phyloP scores from a whole-genome alignment of 805 yeast species.

The Kodamaea fukazawae region DNA sequence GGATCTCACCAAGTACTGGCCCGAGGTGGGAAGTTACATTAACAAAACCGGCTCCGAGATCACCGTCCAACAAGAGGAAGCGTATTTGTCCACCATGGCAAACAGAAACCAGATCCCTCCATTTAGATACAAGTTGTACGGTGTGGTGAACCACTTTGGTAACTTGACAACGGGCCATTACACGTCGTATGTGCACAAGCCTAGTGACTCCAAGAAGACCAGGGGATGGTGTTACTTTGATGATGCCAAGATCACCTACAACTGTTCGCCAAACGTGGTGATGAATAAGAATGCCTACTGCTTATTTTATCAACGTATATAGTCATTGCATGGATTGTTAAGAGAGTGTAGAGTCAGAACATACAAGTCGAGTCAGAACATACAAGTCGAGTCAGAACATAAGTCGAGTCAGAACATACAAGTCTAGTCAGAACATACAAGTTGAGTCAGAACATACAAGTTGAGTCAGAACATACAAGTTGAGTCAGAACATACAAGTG shows the following conservation, averaged over 20 bases:
- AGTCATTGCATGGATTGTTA: too few species aligned
- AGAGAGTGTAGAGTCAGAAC: too few species aligned
- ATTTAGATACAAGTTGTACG: conserved; percentile 71
- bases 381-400: too few species aligned
- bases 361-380: too few species aligned
- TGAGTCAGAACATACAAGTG: too few species aligned
- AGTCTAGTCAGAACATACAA: too few species aligned
- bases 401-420: too few species aligned
- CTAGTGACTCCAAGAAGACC: conserved; percentile 36
- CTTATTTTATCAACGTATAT: conserved; percentile 58
- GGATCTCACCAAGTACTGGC: conserved; percentile 75
- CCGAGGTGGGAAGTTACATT: conserved; percentile 38
- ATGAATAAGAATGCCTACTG: conserved; percentile 79
- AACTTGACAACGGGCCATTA: conserved; percentile 85
- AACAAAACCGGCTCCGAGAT: conserved; percentile 20
- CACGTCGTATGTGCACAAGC: conserved; percentile 72
- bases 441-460: too few species aligned
- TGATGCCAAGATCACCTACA: conserved; percentile 63
- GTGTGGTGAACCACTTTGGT: conserved; percentile 84
- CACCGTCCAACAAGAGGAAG: conserved; percentile 41
- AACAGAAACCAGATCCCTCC: conserved; percentile 75
- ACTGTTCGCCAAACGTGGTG: conserved; percentile 50
- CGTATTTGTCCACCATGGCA: conserved; percentile 51
- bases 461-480: too few species aligned
- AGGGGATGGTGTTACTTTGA: conserved; percentile 82